Evolutionary conservation across 2,329 filamentous ascomycete genomes (phyloP).

Genomic region (Stagonosporopsis chrysanthemi): DNA sequence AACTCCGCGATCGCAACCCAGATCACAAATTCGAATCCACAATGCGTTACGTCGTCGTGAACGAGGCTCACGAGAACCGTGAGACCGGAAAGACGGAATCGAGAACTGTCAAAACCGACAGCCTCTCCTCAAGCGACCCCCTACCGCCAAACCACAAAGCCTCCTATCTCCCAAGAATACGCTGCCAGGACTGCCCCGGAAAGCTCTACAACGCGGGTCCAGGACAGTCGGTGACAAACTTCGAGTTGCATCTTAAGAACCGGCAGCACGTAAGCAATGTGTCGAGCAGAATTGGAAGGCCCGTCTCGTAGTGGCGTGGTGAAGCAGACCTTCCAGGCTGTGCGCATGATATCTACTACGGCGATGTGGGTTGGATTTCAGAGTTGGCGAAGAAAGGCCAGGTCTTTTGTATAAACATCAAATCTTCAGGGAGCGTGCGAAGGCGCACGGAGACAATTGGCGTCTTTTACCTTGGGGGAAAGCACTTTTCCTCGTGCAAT

Average conservation of each 20-base stretch:
- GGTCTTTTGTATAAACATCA: conserved; percentile 28
- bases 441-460: conserved; percentile 27
- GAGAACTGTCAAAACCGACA: conserved; percentile 62
- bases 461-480: conserved; percentile 25
- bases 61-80: conserved; percentile 56
- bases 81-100: conserved; percentile 63
- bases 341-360: not conserved
- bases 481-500: not conserved
- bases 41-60: conserved; percentile 89
- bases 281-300: conserved; percentile 40
- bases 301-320: conserved; percentile 10
- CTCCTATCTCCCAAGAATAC: conserved; percentile 86
- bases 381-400: conserved; percentile 1
- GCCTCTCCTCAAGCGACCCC: conserved; percentile 56
- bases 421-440: conserved; percentile 3
- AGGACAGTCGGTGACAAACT: conserved; percentile 84
- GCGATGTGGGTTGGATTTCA: not conserved
- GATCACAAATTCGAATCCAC: conserved; percentile 85
- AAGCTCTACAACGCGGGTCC: conserved; percentile 94
- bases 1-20: conserved; percentile 74
- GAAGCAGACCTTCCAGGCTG: not conserved
- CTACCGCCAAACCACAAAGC: conserved; percentile 73
- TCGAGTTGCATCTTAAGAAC: conserved; percentile 91
- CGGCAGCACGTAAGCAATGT: conserved; percentile 66
- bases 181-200: conserved; percentile 89